Conservation (phyloP, 2,329 filamentous ascomycete genomes). For the Mycogone perniciosa region DNA sequence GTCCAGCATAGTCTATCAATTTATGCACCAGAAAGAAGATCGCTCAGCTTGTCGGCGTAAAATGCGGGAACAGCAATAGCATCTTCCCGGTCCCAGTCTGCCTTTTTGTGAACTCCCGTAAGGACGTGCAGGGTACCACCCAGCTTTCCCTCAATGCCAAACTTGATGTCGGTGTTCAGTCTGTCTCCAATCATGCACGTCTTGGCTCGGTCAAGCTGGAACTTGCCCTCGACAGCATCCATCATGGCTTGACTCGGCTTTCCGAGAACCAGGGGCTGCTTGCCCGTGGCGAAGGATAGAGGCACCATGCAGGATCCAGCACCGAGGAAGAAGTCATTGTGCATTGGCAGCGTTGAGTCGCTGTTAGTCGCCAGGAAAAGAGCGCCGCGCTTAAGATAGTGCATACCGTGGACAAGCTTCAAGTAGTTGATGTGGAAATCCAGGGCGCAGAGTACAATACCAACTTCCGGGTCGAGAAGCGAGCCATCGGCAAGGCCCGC, state of each 20-base stretch:
- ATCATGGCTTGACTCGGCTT: slow-evolving; percentile 99
- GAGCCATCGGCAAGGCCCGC: slow-evolving; percentile 67
- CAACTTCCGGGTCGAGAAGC: slow-evolving; percentile 78
- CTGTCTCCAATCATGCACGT: slow-evolving; percentile 97
- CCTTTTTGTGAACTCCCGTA: slow-evolving; percentile 82
- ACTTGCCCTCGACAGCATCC: slow-evolving; percentile 96
- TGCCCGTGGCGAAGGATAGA: slow-evolving; percentile 62
- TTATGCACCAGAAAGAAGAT: slow-evolving; percentile 45
- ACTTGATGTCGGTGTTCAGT: slow-evolving; percentile 91
- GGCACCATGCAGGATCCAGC: slow-evolving; percentile 79
- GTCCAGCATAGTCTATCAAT: slow-evolving; percentile 4
- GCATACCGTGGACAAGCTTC: slow-evolving; percentile 77
- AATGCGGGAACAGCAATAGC: slow-evolving; percentile 67
- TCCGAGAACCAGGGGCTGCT: slow-evolving; percentile 71
- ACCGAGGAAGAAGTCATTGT: slow-evolving; percentile 80
- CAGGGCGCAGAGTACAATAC: slow-evolving; percentile 79
- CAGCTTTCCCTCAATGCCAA: slow-evolving; percentile 83
- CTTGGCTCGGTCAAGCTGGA: slow-evolving; percentile 73
- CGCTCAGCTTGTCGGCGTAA: slow-evolving; percentile 79
- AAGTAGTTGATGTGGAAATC: slow-evolving; percentile 96
- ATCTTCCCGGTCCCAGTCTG: slow-evolving; percentile 67
- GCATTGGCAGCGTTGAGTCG: slow-evolving; percentile 81
- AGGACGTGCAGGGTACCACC: slow-evolving; percentile 88
- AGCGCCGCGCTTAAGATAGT: slow-evolving; percentile 78
- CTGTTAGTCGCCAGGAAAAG: slow-evolving; percentile 89